Percentiles rank a stretch among this genome's conserved stretches.
Evolutionary conservation across 2,329 filamentous ascomycete genomes (phyloP).

Genomic region (Diaporthe vexans): DNA sequence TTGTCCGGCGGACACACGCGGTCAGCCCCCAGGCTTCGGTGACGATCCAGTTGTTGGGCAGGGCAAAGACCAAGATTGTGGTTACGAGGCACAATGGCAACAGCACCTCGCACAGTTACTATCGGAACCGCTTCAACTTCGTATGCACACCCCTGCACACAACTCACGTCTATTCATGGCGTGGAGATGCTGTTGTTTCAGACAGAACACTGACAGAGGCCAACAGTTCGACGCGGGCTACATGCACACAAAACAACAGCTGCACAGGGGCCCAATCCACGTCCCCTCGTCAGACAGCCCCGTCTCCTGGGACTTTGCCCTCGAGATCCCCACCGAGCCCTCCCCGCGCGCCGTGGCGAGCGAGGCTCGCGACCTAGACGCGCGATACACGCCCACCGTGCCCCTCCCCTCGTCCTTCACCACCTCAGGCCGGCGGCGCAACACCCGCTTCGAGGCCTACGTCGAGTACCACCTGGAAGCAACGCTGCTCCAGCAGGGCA

Average conservation of each 20-base stretch:
- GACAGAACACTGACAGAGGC: not conserved
- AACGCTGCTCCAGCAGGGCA: conserved; percentile 41
- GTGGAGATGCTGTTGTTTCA: not conserved
- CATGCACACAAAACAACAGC: conserved; percentile 14
- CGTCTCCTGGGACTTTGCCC: conserved; percentile 48
- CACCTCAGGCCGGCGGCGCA: conserved; percentile 11
- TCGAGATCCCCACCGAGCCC: conserved; percentile 46
- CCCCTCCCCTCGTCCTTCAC: conserved; percentile 43
- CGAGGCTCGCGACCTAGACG: conserved; percentile 8
- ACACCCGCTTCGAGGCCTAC: conserved; percentile 44
- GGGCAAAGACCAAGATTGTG: conserved; percentile 47
- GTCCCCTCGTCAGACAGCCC: conserved; percentile 39
- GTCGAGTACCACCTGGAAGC: conserved; percentile 56
- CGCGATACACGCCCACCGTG: conserved; percentile 42
- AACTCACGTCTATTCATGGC: too few relatives aligned
- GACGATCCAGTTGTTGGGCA: conserved; percentile 45
- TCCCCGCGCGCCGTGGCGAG: conserved; percentile 24
- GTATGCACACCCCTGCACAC: not conserved
- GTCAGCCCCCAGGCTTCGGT: conserved; percentile 45
- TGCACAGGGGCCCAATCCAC: conserved; percentile 47
- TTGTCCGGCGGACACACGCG: conserved; percentile 44
- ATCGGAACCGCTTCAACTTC: conserved; percentile 47
- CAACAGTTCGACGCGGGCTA: conserved; percentile 1
- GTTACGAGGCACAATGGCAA: conserved; percentile 30
- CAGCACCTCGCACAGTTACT: conserved; percentile 8